A percentile compares a stretch with the other conserved stretches of the same genome.
Conservation (phyloP, 768 basidiomycete species). For the Lactarius tabidus region DNA sequence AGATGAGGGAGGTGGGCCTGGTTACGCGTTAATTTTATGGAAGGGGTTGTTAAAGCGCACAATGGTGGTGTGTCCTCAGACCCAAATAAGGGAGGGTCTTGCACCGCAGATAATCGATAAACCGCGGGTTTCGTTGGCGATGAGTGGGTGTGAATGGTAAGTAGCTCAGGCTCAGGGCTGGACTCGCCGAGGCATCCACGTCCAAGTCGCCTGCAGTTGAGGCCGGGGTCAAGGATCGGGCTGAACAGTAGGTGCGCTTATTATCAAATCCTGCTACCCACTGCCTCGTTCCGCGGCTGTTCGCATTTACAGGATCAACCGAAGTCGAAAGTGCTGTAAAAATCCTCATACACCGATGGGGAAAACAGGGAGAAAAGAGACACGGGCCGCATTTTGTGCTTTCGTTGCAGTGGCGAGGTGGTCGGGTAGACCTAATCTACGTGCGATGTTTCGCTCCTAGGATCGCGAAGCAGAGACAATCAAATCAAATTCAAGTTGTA, state of each 20-base stretch:
- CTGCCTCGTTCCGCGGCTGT: constrained; percentile 12
- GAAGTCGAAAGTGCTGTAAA: neutral
- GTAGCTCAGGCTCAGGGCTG: neutral
- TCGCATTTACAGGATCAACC: neutral
- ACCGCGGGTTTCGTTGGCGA: constrained; percentile 10
- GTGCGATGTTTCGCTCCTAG: neutral
- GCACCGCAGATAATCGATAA: constrained; percentile 3
- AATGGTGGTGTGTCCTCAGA: neutral
- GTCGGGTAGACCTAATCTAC: neutral
- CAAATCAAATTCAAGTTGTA: neutral
- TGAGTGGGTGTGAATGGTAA: neutral
- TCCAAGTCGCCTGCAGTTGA: constrained; percentile 4
- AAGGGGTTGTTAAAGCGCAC: neutral
- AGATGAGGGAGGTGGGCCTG: constrained; percentile 4
- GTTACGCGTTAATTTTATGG: constrained; percentile 3
- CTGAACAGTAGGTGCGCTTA: neutral
- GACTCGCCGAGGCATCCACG: neutral
- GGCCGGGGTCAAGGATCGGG: neutral
- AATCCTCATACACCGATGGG: neutral
- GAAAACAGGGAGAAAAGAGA: neutral
- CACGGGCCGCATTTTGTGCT: neutral
- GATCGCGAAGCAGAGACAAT: neutral
- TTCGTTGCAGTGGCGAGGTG: neutral
- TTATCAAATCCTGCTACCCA: no score
- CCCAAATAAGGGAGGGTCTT: neutral